Evolutionary conservation across 2,329 filamentous ascomycete species (phyloP).

Genomic region (Diaporthe batatas): DNA sequence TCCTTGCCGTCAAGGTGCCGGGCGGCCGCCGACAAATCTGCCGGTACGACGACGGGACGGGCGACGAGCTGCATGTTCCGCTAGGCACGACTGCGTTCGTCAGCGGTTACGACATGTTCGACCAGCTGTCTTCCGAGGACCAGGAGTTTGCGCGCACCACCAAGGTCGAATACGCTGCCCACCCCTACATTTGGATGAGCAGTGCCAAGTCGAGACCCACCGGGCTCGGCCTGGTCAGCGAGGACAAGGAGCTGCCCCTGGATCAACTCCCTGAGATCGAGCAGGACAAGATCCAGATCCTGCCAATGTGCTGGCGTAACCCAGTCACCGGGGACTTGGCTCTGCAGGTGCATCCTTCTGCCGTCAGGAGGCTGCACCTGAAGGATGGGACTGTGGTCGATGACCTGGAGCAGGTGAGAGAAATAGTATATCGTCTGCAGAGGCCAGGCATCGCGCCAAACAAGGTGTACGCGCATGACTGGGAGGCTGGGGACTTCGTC

Average conservation of each 20-base stretch:
- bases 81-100: slow-evolving; percentile 84
- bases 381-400: slow-evolving; percentile 77
- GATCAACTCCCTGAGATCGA: slow-evolving; percentile 67
- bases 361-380: slow-evolving; percentile 77
- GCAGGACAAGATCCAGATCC: slow-evolving; percentile 74
- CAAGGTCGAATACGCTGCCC: slow-evolving; percentile 80
- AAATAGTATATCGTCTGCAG: slow-evolving; percentile 77
- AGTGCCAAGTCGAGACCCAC: slow-evolving; percentile 74
- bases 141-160: slow-evolving; percentile 76
- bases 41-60: slow-evolving; percentile 79
- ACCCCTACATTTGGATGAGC: slow-evolving; percentile 88
- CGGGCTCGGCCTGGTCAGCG: slow-evolving; percentile 79
- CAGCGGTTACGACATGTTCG: slow-evolving; percentile 78
- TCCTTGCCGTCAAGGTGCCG: slow-evolving; percentile 81
- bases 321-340: slow-evolving; percentile 77
- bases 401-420: slow-evolving; percentile 74
- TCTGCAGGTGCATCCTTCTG: slow-evolving; percentile 80
- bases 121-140: slow-evolving; percentile 73
- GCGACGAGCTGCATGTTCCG: slow-evolving; percentile 75
- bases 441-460: slow-evolving; percentile 78
- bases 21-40: slow-evolving; percentile 74
- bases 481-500: slow-evolving; percentile 82
- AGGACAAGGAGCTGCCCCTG: slow-evolving; percentile 65
- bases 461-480: slow-evolving; percentile 80
- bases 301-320: slow-evolving; percentile 85